phyloP scores from a whole-genome alignment of 208 protist genomes.

The Wallacemonas rigidus region DNA sequence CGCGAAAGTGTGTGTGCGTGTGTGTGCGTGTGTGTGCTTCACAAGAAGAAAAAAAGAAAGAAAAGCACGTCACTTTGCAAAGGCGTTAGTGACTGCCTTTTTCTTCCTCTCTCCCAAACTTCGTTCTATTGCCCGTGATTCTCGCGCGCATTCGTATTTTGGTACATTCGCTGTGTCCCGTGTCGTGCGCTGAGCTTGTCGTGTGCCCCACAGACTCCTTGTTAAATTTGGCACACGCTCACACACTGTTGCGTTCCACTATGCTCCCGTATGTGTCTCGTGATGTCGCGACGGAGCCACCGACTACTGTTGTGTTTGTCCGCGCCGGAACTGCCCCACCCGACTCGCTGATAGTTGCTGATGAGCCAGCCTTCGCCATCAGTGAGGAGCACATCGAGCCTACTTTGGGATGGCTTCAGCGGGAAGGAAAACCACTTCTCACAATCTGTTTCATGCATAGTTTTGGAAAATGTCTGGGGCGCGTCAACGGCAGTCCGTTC shows the following conservation, averaged over 20 bases:
- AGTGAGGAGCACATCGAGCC: slow-evolving; percentile 55
- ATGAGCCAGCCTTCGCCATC: slow-evolving; percentile 48
- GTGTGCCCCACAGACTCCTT: no score
- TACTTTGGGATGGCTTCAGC: slow-evolving; percentile 52
- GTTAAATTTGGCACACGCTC: no score
- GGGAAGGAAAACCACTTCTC: slow-evolving; percentile 47
- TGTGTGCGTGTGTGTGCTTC: no score
- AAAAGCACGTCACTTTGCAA: no score
- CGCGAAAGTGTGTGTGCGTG: no score
- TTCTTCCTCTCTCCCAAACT: no score
- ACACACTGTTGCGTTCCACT: neutral
- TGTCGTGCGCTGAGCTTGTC: no score
- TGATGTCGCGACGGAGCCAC: slow-evolving; percentile 54
- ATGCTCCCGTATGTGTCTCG: slow-evolving; percentile 44
- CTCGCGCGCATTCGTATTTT: no score
- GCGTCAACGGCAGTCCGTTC: slow-evolving; percentile 36
- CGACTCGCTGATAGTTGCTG: slow-evolving; percentile 25
- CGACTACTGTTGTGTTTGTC: slow-evolving; percentile 52
- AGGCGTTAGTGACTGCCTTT: no score
- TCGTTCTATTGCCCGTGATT: no score
- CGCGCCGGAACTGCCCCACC: slow-evolving; percentile 34
- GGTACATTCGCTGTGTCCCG: no score
- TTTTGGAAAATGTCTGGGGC: slow-evolving; percentile 53
- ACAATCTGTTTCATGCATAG: slow-evolving; percentile 73
- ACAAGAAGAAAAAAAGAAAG: no score